Base-by-base conservation (phyloP, 176 grass and related monocot genomes). In the Aegilops sharonensis region DNA sequence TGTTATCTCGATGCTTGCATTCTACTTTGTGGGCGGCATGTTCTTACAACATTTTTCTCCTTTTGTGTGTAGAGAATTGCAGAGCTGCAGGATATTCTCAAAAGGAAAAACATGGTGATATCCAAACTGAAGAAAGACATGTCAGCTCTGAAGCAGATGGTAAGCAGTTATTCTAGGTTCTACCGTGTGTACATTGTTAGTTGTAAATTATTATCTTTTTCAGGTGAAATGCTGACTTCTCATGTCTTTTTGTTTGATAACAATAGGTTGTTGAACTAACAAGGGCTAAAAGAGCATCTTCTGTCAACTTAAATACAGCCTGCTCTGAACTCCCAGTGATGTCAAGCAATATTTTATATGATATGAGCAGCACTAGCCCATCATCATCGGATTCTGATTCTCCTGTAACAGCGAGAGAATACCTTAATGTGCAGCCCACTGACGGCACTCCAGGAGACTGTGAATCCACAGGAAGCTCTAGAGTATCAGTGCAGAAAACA, bases 61-160 rank as follows among this genome's bases (percentile, higher is more conserved):
- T 67, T 89, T 80, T 54, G 47, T 64, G 67, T 81, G 65, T 77
- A 98, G 95, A 95, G 90, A 83, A 98, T 98, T 86, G 71, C 67
- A 21, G 91, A 98, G 74, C 40, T 98, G 66, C 89, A 98, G 66
- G 90, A 98, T 34, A 56, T 92, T 83, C 84, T 95, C 78, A 90
- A 67, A 89, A 92, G 91, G 75, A 98, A 98, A 79, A 98, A 92
- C 40, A 85, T 91, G 81, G 89, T 98, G 13, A 91, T 98, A 61
- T 92, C 91, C 43, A 94, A 98, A 91, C 35, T 98, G 78, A 95
- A 94, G 86, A 98, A 98, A 80, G 91, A 98, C 50, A 92, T 92
- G 85, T 42, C 50, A 83, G 37, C 85, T 86, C 60, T 98, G 37
- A 89, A 95, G 78, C 89, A 93, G 78, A 92, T 93, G 90, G 91